These are phyloP conservation scores for Corymbia maculata DNA, from an alignment of 345 rosid species.

Conservation along the genomic window DNA sequence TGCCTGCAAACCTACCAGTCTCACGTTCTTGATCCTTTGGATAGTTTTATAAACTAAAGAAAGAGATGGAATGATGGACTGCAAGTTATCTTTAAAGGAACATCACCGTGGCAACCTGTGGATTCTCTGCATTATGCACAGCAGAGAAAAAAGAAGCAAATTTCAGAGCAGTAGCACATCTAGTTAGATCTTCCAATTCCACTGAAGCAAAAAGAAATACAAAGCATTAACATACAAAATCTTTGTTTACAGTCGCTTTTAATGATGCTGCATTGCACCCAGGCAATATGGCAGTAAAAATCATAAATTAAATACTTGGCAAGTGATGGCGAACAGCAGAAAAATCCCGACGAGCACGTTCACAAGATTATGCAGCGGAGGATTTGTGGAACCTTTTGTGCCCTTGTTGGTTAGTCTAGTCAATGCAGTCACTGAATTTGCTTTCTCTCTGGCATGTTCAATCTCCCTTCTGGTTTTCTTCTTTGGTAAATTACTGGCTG, in stretches of 20 bases:
- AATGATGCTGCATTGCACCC: not conserved
- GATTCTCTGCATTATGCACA: not conserved
- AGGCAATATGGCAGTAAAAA: not conserved
- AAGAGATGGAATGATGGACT: not conserved
- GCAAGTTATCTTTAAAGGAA: not conserved
- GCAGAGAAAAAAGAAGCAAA: not conserved
- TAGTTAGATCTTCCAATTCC: no score
- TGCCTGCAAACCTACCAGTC: not conserved
- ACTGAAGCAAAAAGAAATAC: no score
- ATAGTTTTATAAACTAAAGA: not conserved
- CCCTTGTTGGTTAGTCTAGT: not conserved
- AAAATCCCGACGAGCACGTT: not conserved
- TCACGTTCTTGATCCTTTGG: not conserved
- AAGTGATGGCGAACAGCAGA: not conserved
- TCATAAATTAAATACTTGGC: not conserved
- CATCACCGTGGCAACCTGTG: not conserved
- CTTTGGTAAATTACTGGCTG: not conserved
- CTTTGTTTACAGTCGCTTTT: not conserved
- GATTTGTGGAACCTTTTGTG: not conserved
- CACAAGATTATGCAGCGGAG: not conserved
- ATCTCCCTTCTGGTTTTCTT: not conserved
- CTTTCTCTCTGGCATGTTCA: not conserved
- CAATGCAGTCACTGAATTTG: not conserved
- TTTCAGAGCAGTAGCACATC: not conserved
- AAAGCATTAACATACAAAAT: not conserved